Base-by-base conservation (phyloP, 2,329 filamentous ascomycete genomes). In the Acephala macrosclerotiorum region DNA sequence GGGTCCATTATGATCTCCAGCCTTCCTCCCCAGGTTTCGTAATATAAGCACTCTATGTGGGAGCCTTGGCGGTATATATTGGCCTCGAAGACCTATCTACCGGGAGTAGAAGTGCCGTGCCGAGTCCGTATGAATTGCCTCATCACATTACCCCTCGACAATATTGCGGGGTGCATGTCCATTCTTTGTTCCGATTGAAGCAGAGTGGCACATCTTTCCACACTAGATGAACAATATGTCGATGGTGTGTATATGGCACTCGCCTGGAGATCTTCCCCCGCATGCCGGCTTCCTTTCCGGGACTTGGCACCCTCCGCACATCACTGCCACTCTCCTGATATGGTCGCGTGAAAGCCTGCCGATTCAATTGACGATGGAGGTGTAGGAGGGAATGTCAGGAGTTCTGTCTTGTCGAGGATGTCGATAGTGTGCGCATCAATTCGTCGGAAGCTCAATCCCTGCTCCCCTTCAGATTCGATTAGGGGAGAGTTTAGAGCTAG, bases 161-260 rank as follows among this genome's bases (percentile, higher is more conserved):
- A 35, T 14, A 65, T 65, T 66, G 67, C 65, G 67, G 67, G 67
- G 67, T 69, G 67, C 64, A 66, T 69, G 38, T 36, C 35, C 22
- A 29, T 26, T 53, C 51, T 22, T 61, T 33, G 29, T 58, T 62
- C 55, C 33, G 36, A 65, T 59, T 61, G 53, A 66, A 42, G 33
- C 40, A 42, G 61, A 65, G 53, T 25, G 61, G 45, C 56, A 33
- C 56, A 64, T 38, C 20, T 18, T 14, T 29, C 33, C 33, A 35
- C 25, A 53, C 49, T 25, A 53, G 49, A 53, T 53, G 49, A 53
- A 53, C 49, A 25, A 22, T 22, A 29, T 53, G 22, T 53, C 33
- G 14, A 29, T 11, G 25, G 22, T 29, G 18, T 18, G 11, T 18
- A n/a, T 14, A 18, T 16, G 49, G 49, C 33, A 29, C 33, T 29